Conservation (phyloP, 2,329 filamentous ascomycete genomes). For the Trichoderma sp. region DNA sequence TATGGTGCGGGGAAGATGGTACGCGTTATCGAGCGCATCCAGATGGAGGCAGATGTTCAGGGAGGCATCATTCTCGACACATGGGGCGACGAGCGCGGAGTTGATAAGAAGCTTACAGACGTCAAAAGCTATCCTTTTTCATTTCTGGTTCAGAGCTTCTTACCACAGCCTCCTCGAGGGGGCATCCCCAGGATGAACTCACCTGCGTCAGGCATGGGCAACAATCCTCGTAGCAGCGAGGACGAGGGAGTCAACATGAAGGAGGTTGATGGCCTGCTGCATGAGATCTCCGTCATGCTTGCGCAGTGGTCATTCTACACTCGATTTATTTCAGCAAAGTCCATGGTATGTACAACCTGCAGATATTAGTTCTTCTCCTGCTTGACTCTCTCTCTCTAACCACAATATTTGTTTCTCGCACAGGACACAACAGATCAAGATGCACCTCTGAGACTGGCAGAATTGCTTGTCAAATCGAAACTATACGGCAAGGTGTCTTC, state of each 20-base stretch:
- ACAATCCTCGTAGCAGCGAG: constrained; percentile 63
- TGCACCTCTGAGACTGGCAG: constrained; percentile 62
- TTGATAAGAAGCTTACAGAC: constrained; percentile 86
- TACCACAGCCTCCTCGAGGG: constrained; percentile 64
- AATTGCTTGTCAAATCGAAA: constrained; percentile 74
- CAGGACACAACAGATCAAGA: constrained; percentile 55
- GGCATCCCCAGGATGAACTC: constrained; percentile 71
- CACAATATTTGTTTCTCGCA: background rate
- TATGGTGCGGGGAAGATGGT: constrained; percentile 93
- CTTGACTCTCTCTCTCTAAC: background rate
- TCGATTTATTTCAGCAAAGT: constrained; percentile 84
- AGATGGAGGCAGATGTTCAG: constrained; percentile 93
- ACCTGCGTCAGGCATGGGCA: constrained; percentile 61
- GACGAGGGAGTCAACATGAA: constrained; percentile 97
- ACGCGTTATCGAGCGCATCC: constrained; percentile 85
- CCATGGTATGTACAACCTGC: constrained; percentile 59
- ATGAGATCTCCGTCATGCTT: constrained; percentile 88
- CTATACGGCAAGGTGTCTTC: constrained; percentile 74
- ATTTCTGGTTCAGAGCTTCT: constrained; percentile 91
- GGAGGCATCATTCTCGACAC: constrained; percentile 94
- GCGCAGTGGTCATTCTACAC: constrained; percentile 90
- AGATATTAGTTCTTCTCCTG: background rate
- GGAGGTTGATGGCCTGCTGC: constrained; percentile 83
- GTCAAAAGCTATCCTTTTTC: constrained; percentile 98
- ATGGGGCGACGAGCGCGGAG: constrained; percentile 83